Evolutionary conservation across 495 filamentous ascomycete species (phyloP).

Genomic region (Rhypophila decipiens): DNA sequence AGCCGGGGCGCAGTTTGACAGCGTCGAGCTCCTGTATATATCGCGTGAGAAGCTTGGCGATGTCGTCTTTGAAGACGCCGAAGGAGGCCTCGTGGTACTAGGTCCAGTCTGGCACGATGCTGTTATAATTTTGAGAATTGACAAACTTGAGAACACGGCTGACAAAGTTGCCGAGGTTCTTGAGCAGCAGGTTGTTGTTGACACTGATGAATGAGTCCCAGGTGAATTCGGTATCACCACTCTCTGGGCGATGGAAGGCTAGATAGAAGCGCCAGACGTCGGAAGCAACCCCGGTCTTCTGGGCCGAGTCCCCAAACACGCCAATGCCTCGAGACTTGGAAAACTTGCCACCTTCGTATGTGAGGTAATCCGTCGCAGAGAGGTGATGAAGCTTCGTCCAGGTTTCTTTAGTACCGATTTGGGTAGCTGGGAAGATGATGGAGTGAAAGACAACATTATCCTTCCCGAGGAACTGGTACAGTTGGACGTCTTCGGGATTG

Average conservation of each 20-base stretch:
- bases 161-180: slow-evolving; percentile 85
- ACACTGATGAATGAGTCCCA: slow-evolving; percentile 70
- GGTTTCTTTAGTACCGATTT: slow-evolving; percentile 71
- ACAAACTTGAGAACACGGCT: slow-evolving; percentile 86
- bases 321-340: slow-evolving; percentile 79
- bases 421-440: slow-evolving; percentile 80
- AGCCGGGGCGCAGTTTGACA: slow-evolving; percentile 65
- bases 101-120: slow-evolving; percentile 59
- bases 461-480: slow-evolving; percentile 95
- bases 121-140: slow-evolving; percentile 56
- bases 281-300: slow-evolving; percentile 70
- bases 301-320: slow-evolving; percentile 80
- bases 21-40: slow-evolving; percentile 66
- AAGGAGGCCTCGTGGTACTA: slow-evolving; percentile 23
- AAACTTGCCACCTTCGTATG: slow-evolving; percentile 90
- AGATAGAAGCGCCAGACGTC: slow-evolving; percentile 92
- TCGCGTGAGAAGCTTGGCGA: slow-evolving; percentile 52
- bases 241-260: slow-evolving; percentile 75
- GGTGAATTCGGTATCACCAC: slow-evolving; percentile 75
- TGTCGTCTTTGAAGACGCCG: slow-evolving; percentile 34
- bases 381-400: slow-evolving; percentile 88
- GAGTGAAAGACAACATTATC: slow-evolving; percentile 87
- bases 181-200: slow-evolving; percentile 82
- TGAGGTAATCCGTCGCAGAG: slow-evolving; percentile 84
- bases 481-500: slow-evolving; percentile 72